These are phyloP conservation scores for Xylaria sp. DNA, from an alignment of 2,329 filamentous ascomycete genomes.

Conservation along the genomic window DNA sequence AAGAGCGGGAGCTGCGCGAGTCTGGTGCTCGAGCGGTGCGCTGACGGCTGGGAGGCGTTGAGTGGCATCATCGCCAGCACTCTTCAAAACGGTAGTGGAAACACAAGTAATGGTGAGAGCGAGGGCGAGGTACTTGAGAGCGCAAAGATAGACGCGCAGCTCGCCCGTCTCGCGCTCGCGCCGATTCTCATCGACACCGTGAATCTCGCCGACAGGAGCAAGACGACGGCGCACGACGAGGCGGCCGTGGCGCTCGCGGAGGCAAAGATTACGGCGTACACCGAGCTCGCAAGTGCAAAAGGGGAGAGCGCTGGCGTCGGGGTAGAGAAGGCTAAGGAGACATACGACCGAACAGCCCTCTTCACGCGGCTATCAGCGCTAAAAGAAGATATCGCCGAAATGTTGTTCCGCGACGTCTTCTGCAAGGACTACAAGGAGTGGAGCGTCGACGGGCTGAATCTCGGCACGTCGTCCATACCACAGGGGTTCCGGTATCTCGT, in stretches of 20 bases:
- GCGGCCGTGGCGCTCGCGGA: slow-evolving; percentile 70
- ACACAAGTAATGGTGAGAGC: slow-evolving; percentile 52
- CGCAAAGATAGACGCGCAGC: slow-evolving; percentile 61
- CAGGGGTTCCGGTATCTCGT: slow-evolving; percentile 71
- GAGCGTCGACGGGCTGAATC: slow-evolving; percentile 64
- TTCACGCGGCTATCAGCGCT: slow-evolving; percentile 70
- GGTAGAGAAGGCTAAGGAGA: slow-evolving; percentile 37
- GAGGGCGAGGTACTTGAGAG: slow-evolving; percentile 34
- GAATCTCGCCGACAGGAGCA: slow-evolving; percentile 69
- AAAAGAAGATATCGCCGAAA: slow-evolving; percentile 72
- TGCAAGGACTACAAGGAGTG: slow-evolving; percentile 90
- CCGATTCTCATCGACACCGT: slow-evolving; percentile 79
- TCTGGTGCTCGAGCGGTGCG: slow-evolving; percentile 71
- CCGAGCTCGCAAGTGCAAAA: background rate
- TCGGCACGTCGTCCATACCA: slow-evolving; percentile 76
- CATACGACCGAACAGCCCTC: slow-evolving; percentile 66
- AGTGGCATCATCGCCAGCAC: slow-evolving; percentile 24
- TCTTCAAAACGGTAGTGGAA: slow-evolving; percentile 45
- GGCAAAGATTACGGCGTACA: slow-evolving; percentile 51
- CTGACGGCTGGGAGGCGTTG: slow-evolving; percentile 66
- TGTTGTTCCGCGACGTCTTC: slow-evolving; percentile 74
- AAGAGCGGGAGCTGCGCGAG: slow-evolving; percentile 79
- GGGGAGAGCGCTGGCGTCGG: background rate
- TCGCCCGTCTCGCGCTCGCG: slow-evolving; percentile 75
- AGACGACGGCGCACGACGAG: slow-evolving; percentile 72